Base-by-base conservation (phyloP, 345 rosid genomes). In the Aquilaria yunnanensis region DNA sequence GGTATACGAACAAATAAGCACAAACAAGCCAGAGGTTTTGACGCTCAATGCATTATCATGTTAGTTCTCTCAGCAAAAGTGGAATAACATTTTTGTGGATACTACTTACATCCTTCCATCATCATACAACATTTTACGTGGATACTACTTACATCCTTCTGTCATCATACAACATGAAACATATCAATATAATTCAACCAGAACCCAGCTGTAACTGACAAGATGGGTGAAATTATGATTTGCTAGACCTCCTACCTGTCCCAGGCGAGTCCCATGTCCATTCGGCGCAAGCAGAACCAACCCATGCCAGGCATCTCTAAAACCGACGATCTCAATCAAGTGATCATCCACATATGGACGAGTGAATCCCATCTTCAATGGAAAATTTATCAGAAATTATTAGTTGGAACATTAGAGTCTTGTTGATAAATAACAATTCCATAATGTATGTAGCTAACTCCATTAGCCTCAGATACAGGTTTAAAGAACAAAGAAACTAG, bases 241-340 rank as follows among this genome's bases (percentile, higher is more conserved):
- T 30, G 32, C 0, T 23, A 49, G 54, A 29, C 14, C 14, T 67
- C 14, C 13, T 66, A 84, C 89, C 86, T 81, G 89, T 54, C 86
- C 89, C 53, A 84, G 82, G 62, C 86, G 86, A 72, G 86, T 79
- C 13, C 81, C 89, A 54, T 84, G 89, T 41, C 86, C 86, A 14
- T 81, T 79, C 41, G 89, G 89, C 37, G 86, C 76, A 45, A 75
- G 78, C 62, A 84, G 65, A 63, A 75, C 74, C 49, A 81, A 80
- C 51, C 86, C 89, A 47, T 81, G 89, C 84, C 85, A 75, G 34
- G 76, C 84, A 70, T 81, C 71, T 79, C 83, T 73, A 51, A 81
- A 84, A 16, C 89, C 86, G 50, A 84, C 86, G 2, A 84, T 64
- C 75, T 84, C 89, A 29, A 84, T 62, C 32, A 65, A 74, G 66